Conservation (phyloP, 176 grass and related monocot genomes). For the Aegilops tauschii region DNA sequence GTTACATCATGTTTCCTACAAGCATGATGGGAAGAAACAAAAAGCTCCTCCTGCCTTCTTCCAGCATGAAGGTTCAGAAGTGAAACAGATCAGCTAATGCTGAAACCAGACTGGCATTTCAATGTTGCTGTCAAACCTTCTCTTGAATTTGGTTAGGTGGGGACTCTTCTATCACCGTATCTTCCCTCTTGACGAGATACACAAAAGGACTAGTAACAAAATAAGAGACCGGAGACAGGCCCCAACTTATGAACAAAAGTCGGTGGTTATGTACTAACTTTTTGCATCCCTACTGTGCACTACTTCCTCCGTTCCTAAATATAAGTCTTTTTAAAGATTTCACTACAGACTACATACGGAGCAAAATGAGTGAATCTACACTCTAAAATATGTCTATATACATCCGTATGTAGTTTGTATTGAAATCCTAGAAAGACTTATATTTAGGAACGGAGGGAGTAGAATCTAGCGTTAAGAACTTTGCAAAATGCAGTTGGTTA, state of each 20-base stretch:
- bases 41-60: not conserved
- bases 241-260: not conserved
- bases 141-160: slow-evolving; percentile 9
- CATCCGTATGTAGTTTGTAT: no score
- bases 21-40: not conserved
- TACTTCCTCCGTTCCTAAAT: not conserved
- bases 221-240: not conserved
- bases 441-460: no score
- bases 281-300: not conserved
- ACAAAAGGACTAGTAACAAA: not conserved
- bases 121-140: slow-evolving; percentile 11
- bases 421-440: no score
- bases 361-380: no score
- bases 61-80: not conserved
- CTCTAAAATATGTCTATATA: no score
- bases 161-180: slow-evolving; percentile 1
- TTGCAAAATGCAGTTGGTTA: slow-evolving; percentile 17
- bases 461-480: not conserved
- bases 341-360: no score
- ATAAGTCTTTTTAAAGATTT: no score
- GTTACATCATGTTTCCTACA: slow-evolving; percentile 15
- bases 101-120: not conserved
- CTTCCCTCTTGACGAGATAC: not conserved
- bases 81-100: not conserved
- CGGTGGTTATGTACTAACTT: not conserved